Base-by-base conservation (phyloP, 768 basidiomycete species). In the Boletus vermiculosoides region DNA sequence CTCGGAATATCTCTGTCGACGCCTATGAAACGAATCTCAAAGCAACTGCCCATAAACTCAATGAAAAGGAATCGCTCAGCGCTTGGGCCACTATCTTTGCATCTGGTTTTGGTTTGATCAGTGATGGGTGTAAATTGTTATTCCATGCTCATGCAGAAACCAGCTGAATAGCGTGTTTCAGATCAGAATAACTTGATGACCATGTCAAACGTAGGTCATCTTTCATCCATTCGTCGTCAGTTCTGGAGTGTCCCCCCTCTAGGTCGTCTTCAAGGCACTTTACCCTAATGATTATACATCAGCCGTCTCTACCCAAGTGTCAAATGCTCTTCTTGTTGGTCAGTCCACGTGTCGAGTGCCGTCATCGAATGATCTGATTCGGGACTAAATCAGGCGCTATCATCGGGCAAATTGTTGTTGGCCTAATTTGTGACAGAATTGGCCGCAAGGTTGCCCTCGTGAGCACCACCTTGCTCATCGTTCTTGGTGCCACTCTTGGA, bases 381-480 rank as follows among this genome's bases (percentile, higher is more conserved):
- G 6, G 20, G 49, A 50, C 33, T 31, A 18, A 40, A 52, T 10
- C 56, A 83, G 86, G 86, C 37, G 85, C 83, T 44, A 78, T 86
- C 58, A 69, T 85, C 37, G 84, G 85, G 20, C 85, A 87, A 61
- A 47, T 87, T 25, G 53, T 77, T 40, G 84, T 89, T 37, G 89
- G 89, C 13, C 63, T 88, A 23, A 68, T 88, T n/a, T 89, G 87
- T 61, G 89, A 91, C 67, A 77, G 84, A 49, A 66, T 86, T 28
- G 89, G 89, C n/a, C 76, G 89, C 50, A 90, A 90, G 67, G 80
- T 82, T n/a, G 88, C 87, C 18, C 80, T 91, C 50, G 81, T 89
- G 20, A 67, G 77, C 37, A 89, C 88, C 2, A 91, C 88, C 0
- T 63, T 82, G 34, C 71, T 86, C 37, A 91, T 91, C 57, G 84